These are phyloP conservation scores for Alternaria metachromatica DNA, from an alignment of 2,329 filamentous ascomycete species.

Conservation along the genomic window DNA sequence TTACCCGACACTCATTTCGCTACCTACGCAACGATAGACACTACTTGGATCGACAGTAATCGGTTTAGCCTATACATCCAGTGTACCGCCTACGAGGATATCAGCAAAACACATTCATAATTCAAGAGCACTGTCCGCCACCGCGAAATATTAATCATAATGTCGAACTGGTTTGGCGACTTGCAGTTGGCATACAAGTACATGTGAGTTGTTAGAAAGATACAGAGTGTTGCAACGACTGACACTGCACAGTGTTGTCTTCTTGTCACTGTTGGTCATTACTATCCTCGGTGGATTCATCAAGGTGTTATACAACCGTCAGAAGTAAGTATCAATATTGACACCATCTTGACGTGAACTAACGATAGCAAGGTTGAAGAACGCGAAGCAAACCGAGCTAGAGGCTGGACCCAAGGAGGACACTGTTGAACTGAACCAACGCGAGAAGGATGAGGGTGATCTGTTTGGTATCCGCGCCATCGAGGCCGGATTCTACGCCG, in stretches of 20 bases:
- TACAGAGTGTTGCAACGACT: neutral
- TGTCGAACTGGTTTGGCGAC: constrained; percentile 42
- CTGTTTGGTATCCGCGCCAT: constrained; percentile 51
- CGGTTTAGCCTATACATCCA: neutral
- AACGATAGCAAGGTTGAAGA: constrained; percentile 36
- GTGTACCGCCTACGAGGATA: neutral
- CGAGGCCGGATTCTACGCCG: constrained; percentile 51
- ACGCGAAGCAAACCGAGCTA: constrained; percentile 35
- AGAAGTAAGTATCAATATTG: constrained; percentile 37
- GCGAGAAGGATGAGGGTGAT: constrained; percentile 49
- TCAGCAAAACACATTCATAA: neutral
- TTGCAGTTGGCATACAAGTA: constrained; percentile 49
- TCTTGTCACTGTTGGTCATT: constrained; percentile 38
- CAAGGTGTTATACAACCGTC: constrained; percentile 46
- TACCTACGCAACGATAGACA: neutral
- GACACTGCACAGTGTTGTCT: constrained; percentile 43
- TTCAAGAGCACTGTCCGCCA: neutral
- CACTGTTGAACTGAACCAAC: constrained; percentile 43
- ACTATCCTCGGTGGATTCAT: constrained; percentile 42
- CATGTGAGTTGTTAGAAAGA: constrained; percentile 28
- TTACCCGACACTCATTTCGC: constrained; percentile 16
- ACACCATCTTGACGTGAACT: constrained; percentile 5
- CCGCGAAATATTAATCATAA: constrained; percentile 1
- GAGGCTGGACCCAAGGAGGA: constrained; percentile 41
- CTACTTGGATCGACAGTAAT: neutral